phyloP scores from a whole-genome alignment of 1,139 yeast species.

The Pichia sp. region DNA sequence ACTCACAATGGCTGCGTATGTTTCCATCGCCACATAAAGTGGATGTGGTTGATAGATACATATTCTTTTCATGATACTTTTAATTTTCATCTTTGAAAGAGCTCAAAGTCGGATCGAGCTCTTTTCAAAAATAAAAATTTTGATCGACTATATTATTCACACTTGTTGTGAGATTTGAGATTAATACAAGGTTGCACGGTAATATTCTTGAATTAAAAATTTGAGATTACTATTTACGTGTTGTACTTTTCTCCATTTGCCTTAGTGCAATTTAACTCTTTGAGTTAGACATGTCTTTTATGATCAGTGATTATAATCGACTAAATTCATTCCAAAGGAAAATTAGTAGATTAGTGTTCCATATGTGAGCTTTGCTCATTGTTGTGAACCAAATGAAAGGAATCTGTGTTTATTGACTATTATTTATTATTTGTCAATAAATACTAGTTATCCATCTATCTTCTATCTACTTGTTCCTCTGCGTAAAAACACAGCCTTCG shows the following conservation, averaged over 20 bases:
- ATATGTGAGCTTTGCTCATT: too few species aligned
- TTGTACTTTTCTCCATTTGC: too few species aligned
- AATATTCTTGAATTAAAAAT: too few species aligned
- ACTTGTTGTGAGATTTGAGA: too few species aligned
- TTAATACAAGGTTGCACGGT: too few species aligned
- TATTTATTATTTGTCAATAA: not conserved
- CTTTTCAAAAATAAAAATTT: too few species aligned
- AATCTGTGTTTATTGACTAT: constrained; percentile 8
- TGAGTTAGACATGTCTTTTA: constrained; percentile 7
- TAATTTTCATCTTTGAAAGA: too few species aligned
- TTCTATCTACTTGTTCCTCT: constrained; percentile 24
- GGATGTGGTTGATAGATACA: not conserved
- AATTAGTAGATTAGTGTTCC: constrained; percentile 8
- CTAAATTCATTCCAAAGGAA: constrained; percentile 27
- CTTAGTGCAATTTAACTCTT: not conserved
- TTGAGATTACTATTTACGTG: too few species aligned
- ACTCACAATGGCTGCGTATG: constrained; percentile 7
- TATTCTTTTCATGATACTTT: not conserved
- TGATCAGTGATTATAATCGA: constrained; percentile 18
- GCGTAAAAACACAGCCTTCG: constrained; percentile 20
- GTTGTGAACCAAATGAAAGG: not conserved
- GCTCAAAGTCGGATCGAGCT: too few species aligned
- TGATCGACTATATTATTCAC: too few species aligned
- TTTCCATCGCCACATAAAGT: not conserved
- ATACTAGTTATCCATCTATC: not conserved